Evolutionary conservation across 176 grass and related monocot species (phyloP).

Genomic region (Musa schizocarpa): DNA sequence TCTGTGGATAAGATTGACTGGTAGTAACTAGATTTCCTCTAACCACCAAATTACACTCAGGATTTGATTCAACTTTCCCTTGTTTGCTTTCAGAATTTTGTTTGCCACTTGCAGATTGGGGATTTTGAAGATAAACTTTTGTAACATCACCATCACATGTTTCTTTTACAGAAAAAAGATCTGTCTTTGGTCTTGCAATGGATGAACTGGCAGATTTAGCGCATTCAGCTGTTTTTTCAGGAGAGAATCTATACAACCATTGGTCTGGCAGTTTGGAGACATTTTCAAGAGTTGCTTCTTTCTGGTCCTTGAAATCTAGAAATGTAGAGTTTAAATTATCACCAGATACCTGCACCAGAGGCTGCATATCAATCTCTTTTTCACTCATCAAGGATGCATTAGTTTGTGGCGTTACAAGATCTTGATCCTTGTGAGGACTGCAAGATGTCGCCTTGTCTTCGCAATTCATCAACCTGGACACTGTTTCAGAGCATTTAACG

Average conservation of each 20-base stretch:
- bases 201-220: not conserved
- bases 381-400: slow-evolving; percentile 30
- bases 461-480: slow-evolving; percentile 26
- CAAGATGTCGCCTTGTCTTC: slow-evolving; percentile 33
- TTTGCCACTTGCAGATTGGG: not conserved
- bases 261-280: not conserved
- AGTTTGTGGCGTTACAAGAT: slow-evolving; percentile 24
- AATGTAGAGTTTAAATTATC: not conserved
- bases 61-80: slow-evolving; percentile 5
- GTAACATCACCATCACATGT: not conserved
- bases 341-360: not conserved
- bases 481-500: slow-evolving; percentile 29
- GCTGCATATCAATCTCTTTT: slow-evolving; percentile 28
- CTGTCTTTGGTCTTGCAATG: not conserved
- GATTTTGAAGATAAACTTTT: not conserved
- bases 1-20: slow-evolving; percentile 6
- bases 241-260: not conserved
- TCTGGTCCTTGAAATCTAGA: not conserved
- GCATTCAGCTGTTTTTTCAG: not conserved
- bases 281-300: not conserved
- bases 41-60: not conserved
- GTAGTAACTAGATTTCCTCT: slow-evolving; percentile 6
- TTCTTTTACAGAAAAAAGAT: slow-evolving; percentile 19
- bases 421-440: slow-evolving; percentile 40
- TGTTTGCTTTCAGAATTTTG: not conserved